phyloP scores from a whole-genome alignment of 177 flowering plant species.

The Viscum album region DNA sequence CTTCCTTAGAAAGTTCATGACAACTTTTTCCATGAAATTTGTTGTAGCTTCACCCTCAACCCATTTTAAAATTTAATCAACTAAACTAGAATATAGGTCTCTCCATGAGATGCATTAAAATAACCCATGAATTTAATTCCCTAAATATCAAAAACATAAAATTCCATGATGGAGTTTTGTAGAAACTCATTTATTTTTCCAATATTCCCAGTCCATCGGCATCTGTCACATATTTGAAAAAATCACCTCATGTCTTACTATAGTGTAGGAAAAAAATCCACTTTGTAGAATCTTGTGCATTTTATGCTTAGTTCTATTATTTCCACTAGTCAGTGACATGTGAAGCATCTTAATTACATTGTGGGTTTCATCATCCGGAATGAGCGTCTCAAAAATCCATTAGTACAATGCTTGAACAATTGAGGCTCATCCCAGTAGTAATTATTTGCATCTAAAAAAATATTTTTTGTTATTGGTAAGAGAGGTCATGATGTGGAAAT shows the following conservation, averaged over 20 bases:
- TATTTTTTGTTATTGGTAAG: background rate
- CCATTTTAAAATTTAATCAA: no score
- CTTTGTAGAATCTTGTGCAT: background rate
- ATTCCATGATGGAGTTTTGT: background rate
- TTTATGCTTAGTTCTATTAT: background rate
- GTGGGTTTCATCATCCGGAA: background rate
- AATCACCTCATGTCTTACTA: background rate
- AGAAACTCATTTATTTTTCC: background rate
- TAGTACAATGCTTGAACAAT: background rate
- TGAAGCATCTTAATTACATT: background rate
- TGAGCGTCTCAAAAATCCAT: background rate
- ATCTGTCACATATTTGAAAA: background rate
- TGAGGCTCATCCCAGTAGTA: background rate
- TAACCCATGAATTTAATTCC: background rate
- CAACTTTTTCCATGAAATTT: background rate
- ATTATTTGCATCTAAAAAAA: background rate
- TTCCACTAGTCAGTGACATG: background rate
- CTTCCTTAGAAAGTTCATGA: background rate
- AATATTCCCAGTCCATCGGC: background rate
- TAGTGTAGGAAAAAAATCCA: no score
- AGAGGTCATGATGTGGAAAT: background rate
- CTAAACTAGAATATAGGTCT: background rate
- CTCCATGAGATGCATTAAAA: background rate
- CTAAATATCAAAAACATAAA: background rate
- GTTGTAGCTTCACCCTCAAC: no score